A percentile compares a stretch with the other conserved stretches of the same genome.
Evolutionary conservation across 2,329 filamentous ascomycete genomes (phyloP).

Genomic region (Hypoxylon sp.): DNA sequence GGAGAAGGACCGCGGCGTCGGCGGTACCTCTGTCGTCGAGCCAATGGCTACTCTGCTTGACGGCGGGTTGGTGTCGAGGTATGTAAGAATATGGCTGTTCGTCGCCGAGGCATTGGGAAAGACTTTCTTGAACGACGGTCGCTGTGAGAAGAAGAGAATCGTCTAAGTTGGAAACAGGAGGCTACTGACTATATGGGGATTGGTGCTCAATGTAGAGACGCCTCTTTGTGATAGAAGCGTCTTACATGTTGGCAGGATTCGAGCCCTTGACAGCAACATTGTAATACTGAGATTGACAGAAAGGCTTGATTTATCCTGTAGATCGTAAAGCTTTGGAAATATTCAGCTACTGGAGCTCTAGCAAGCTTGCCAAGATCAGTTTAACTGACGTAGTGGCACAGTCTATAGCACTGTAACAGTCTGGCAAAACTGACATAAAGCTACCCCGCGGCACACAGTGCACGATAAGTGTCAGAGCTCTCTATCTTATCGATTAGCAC

Average conservation of each 20-base stretch:
- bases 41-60: constrained; percentile 64
- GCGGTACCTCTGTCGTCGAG: constrained; percentile 64
- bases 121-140: constrained; percentile 58
- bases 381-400: constrained; percentile 16
- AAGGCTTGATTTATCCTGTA: neutral
- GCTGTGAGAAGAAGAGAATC: constrained; percentile 23
- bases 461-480: neutral
- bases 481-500: neutral
- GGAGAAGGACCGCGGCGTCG: constrained; percentile 66
- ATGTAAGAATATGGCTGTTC: constrained; percentile 62
- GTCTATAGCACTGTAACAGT: neutral
- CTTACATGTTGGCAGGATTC: constrained; percentile 38
- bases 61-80: constrained; percentile 66
- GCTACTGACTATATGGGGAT: constrained; percentile 61
- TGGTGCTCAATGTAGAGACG: constrained; percentile 58
- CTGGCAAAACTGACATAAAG: neutral
- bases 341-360: constrained; percentile 1
- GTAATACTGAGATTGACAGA: constrained; percentile 14
- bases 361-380: neutral
- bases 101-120: constrained; percentile 58
- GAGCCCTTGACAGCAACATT: constrained; percentile 47
- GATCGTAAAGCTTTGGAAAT: neutral
- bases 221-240: constrained; percentile 41
- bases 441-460: neutral
- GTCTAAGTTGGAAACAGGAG: constrained; percentile 1